Evolutionary conservation across 2,329 filamentous ascomycete species (phyloP), one percentile per base, ranked within the genome.

Genomic region (Fusarium sp.): DNA sequence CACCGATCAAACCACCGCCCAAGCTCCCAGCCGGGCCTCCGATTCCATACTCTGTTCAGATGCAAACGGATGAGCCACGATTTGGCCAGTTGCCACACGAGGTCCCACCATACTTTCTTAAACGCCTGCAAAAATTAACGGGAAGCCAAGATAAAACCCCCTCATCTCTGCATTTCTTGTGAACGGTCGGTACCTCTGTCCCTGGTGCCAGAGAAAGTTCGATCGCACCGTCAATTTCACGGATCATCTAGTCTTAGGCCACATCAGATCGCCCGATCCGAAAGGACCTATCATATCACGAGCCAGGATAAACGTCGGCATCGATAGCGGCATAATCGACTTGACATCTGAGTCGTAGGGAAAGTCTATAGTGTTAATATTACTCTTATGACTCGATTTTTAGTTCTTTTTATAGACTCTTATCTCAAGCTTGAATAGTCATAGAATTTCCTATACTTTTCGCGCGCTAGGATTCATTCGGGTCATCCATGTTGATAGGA

Each of bases 11-110:
- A 22, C 8, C 43, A 39, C 43, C 22, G 22, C 43, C 20, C 43
- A 48, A 48, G 35, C 61, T 48, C n/a, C 14, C 31, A n/a, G 24
- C 27, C 61, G 41, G 16, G 20, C 33, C 27, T 54, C 43, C 7
- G 18, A 20, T 54, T 64, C 45, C 29, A 39, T 18, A n/a, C 27
- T 37, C 33, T 24, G 20, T 39, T 52, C 33, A 54, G 27, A 20
- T 43, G 27, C 61, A 64, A 56, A 56, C 48, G 31, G 35, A 24
- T 33, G 22, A 43, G 48, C 45, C 61, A 56, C 61, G 61, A 56
- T 64, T 64, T 56, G 48, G 61, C 48, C 31, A 56, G 48, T 24
- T 35, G 48, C 45, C 48, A 37, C 48, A 64, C 33, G 48, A 64
- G 20, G 61, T 64, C 33, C 61, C 61, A 48, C 62, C 37, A 58